phyloP scores from a whole-genome alignment of 163 green algal species.

The Scenedesmus sp. region DNA sequence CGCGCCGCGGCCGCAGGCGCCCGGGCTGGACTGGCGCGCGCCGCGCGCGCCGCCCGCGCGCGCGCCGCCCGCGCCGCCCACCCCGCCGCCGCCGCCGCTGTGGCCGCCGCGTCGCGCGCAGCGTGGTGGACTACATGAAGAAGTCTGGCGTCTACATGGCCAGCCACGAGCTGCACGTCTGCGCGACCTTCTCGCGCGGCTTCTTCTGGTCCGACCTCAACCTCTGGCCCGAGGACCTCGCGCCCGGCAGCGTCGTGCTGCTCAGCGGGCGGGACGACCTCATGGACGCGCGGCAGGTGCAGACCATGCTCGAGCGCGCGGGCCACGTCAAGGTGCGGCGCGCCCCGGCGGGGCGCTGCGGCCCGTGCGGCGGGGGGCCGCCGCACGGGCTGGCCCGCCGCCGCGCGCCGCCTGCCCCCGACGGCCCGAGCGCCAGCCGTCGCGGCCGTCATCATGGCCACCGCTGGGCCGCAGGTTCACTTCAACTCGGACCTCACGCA shows the following conservation, averaged over 20 bases:
- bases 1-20: no score
- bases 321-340: constrained; percentile 33
- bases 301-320: constrained; percentile 33
- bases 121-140: constrained; percentile 30
- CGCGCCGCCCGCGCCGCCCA: no score
- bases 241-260: constrained; percentile 32
- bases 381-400: no score
- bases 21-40: no score
- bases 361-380: no score
- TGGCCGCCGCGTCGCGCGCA: background rate
- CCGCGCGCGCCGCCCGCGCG: no score
- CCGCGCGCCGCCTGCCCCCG: no score
- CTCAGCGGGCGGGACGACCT: constrained; percentile 43
- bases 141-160: constrained; percentile 30
- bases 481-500: constrained; percentile 34
- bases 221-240: constrained; percentile 44
- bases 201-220: constrained; percentile 51
- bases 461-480: no score
- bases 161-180: constrained; percentile 39
- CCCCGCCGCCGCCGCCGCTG: no score
- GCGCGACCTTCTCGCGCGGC: constrained; percentile 33
- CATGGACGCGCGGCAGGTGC: constrained; percentile 36
- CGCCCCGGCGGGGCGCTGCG: no score
- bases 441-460: no score
- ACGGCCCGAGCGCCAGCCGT: no score